Percentiles rank a stretch among this genome's conserved stretches.
These are phyloP conservation scores for Allium sativum DNA, from an alignment of 106 monocot genomes.

Conservation along the genomic window DNA sequence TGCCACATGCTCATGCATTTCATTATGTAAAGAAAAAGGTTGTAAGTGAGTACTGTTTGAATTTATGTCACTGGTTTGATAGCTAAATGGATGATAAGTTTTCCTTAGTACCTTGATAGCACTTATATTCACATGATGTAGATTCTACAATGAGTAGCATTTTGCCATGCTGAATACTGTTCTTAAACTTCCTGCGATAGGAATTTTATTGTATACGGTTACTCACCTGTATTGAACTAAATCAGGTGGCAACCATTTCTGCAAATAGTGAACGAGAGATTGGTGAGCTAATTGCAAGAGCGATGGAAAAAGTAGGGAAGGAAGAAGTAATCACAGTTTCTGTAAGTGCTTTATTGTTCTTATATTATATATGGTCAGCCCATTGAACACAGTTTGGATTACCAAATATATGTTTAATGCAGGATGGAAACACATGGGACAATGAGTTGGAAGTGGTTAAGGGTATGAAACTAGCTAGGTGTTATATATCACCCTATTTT, in stretches of 20 bases:
- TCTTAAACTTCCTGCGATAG: no score
- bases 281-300: conserved; percentile 69
- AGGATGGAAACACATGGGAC: conserved; percentile 82
- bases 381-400: background rate
- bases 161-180: no score
- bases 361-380: background rate
- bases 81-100: no score
- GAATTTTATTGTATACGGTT: no score
- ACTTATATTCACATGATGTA: no score
- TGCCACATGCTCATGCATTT: no score
- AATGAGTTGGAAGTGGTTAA: conserved; percentile 82
- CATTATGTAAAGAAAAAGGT: no score
- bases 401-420: conserved; percentile 6
- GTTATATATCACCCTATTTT: conserved; percentile 90
- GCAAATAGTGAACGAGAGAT: conserved; percentile 77
- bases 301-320: conserved; percentile 87
- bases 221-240: no score
- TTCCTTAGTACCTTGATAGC: no score
- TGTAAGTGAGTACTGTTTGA: no score
- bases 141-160: no score
- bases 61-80: no score
- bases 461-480: conserved; percentile 84
- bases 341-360: conserved; percentile 22
- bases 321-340: conserved; percentile 68
- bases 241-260: conserved; percentile 85